Evolutionary conservation across 495 filamentous ascomycete species (phyloP).

Genomic region (Tuber brumale): DNA sequence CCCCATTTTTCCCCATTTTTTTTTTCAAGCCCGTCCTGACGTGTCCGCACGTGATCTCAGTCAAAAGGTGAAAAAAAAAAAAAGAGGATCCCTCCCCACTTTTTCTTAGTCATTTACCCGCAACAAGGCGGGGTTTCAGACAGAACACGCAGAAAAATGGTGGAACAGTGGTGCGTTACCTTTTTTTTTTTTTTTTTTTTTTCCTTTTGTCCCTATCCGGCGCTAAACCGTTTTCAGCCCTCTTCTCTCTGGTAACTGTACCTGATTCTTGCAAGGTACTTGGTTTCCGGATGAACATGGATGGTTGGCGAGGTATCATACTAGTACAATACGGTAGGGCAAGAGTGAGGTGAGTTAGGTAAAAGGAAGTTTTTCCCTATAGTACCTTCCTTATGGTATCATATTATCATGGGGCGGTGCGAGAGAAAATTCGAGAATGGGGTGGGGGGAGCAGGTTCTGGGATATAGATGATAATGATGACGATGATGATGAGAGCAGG

Average conservation of each 20-base stretch:
- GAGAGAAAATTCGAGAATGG: background rate
- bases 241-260: background rate
- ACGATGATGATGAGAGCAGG: background rate
- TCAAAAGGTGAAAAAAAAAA: background rate
- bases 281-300: background rate
- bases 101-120: background rate
- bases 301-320: background rate
- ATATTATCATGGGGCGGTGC: background rate
- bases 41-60: background rate
- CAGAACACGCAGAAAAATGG: background rate
- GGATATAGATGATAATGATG: background rate
- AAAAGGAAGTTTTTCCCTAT: background rate
- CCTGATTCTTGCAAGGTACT: constrained; percentile 2
- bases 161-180: constrained; percentile 1
- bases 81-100: background rate
- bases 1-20: no score
- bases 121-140: constrained; percentile 3
- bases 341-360: background rate
- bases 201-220: background rate
- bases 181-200: background rate
- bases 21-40: background rate
- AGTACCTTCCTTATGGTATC: background rate
- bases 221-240: background rate
- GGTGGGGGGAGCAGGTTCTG: background rate
- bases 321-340: background rate